phyloP scores from a whole-genome alignment of 2,329 filamentous ascomycete genomes.

The Alternaria hordeiaustralica region DNA sequence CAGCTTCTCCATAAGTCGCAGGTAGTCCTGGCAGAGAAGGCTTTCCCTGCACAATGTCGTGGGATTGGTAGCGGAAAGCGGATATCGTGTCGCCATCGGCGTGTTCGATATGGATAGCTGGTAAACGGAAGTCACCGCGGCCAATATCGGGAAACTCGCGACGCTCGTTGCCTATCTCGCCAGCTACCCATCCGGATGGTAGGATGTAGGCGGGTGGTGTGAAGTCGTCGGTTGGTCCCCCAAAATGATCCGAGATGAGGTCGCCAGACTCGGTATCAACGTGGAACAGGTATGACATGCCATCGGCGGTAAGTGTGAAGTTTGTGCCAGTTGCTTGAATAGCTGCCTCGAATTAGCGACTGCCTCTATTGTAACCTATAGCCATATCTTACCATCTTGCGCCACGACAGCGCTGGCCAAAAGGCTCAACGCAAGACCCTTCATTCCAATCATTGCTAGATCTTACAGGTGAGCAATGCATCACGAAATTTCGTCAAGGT shows the following conservation, averaged over 20 bases:
- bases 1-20: conserved; percentile 63
- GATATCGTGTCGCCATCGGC: conserved; percentile 65
- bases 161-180: conserved; percentile 56
- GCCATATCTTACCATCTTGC: conserved; percentile 22
- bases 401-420: conserved; percentile 19
- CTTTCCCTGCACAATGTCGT: conserved; percentile 64
- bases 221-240: conserved; percentile 61
- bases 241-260: conserved; percentile 67
- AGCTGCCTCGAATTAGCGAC: conserved; percentile 45
- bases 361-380: background rate
- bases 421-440: conserved; percentile 19
- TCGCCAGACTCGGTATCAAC: conserved; percentile 64
- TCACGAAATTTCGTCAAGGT: conserved; percentile 4
- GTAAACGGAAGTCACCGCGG: conserved; percentile 67
- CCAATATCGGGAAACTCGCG: conserved; percentile 71
- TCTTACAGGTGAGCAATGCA: background rate
- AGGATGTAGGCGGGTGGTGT: conserved; percentile 51
- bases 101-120: conserved; percentile 67
- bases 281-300: conserved; percentile 69
- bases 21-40: conserved; percentile 63
- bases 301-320: conserved; percentile 64
- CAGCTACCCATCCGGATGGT: conserved; percentile 61
- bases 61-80: conserved; percentile 64
- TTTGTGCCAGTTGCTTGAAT: conserved; percentile 62
- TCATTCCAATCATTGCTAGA: conserved; percentile 7